Base-by-base conservation (phyloP, 306 rosid genomes). In the barrel medic (Medicago truncatula) region DNA sequence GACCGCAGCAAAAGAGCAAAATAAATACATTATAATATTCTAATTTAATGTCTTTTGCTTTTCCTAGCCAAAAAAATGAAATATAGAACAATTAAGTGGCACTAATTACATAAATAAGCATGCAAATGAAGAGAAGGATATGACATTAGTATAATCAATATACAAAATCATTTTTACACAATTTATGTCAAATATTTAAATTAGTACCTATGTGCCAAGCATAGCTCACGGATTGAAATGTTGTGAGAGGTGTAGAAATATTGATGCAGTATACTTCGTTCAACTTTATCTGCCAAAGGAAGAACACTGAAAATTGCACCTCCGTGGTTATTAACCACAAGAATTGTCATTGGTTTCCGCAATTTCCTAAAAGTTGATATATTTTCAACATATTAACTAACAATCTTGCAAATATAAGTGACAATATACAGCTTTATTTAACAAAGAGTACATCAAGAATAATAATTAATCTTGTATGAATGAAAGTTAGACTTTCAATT, bases 221-320 rank as follows among this genome's bases (percentile, higher is more conserved):
- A 94, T 68, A 94, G 87, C 36, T 78, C 82, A 2, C 69, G 78
- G 38, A 94, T 85, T 0, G 88, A 90, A 81, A 92, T 86, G 78
- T 87, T 80, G 78, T 94, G 98, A 57, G 97, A 84, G 39, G 97
- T 91, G 84, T 83, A 89, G 84, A 94, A 94, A 78, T 85, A 94
- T 79, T 85, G 86, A 71, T 85, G 77, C 66, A 94, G 67, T 49
- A 90, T 87, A 69, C 72, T 70, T 36, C 88, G 86, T 36, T 90
- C 89, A 18, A 83, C 85, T 86, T 73, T 88, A 71, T 92, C 88
- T 49, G 91, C 96, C 77, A 90, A 73, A 9, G 98, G 97, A 79
- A 94, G 97, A 65, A 84, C 84, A 74, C 98, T 88, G 87, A 94
- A 94, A 81, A 94, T 94, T 73, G 88, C 98, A 82, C 98, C 98